A percentile compares a stretch with the other conserved stretches of the same genome.
Evolutionary conservation across 1,284 basidiomycete genomes (phyloP).

Genomic region (Ceratobasidium papillatum): DNA sequence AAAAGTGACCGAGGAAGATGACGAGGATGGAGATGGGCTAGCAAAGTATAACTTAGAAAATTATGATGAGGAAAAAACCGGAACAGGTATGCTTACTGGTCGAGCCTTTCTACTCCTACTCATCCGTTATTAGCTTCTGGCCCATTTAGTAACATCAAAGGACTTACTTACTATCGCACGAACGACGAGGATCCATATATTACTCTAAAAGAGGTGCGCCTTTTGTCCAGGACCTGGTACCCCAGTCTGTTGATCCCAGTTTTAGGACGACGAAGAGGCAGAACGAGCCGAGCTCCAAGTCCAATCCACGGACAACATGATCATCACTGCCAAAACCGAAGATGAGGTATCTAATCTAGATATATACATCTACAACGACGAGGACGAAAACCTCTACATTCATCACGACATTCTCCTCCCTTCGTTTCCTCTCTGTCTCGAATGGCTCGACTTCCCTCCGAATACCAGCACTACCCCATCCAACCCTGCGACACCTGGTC

Average conservation of each 20-base stretch:
- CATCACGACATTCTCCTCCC: constrained; percentile 99
- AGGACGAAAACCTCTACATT: constrained; percentile 91
- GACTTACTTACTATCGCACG: constrained; percentile 88
- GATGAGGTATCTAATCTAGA: constrained; percentile 97
- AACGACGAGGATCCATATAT: constrained; percentile 98
- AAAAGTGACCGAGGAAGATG: constrained; percentile 48
- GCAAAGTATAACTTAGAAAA: constrained; percentile 91
- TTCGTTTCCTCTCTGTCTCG: constrained; percentile 96
- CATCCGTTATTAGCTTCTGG: constrained; percentile 66
- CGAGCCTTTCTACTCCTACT: background rate
- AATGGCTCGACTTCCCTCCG: constrained; percentile 97
- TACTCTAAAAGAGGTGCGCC: constrained; percentile 87
- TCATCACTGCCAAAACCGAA: constrained; percentile 94
- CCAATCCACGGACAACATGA: constrained; percentile 88
- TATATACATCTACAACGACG: constrained; percentile 93
- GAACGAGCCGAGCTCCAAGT: constrained; percentile 94
- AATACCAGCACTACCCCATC: constrained; percentile 57
- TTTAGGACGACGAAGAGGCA: constrained; percentile 66
- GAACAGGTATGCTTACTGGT: constrained; percentile 60
- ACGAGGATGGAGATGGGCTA: constrained; percentile 75
- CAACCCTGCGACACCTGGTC: constrained; percentile 39
- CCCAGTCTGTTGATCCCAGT: background rate
- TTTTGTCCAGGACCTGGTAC: background rate
- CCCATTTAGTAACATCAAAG: constrained; percentile 96
- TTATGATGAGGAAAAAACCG: constrained; percentile 86